Conservation (phyloP, 768 basidiomycete genomes). For the Auricularia sp. region DNA sequence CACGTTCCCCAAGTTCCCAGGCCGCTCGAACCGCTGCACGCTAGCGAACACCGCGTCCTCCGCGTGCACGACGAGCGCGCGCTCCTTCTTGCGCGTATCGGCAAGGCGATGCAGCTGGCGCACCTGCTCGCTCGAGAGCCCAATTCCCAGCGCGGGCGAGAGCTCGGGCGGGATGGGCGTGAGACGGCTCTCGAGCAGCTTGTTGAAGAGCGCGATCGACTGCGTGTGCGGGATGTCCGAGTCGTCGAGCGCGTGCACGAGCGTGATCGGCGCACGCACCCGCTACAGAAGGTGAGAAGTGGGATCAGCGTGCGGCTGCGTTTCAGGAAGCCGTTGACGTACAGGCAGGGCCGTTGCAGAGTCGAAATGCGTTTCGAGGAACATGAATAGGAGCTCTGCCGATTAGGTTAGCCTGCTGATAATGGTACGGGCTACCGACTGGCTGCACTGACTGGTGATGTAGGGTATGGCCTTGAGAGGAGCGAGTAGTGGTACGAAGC, state of each 20-base stretch:
- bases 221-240: conserved; percentile 63
- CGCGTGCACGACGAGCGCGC: neutral
- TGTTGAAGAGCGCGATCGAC: conserved; percentile 56
- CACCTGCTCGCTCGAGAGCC: neutral
- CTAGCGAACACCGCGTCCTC: neutral
- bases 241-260: conserved; percentile 70
- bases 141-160: conserved; percentile 13
- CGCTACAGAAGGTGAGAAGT: conserved; percentile 29
- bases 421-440: too few species aligned
- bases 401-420: neutral
- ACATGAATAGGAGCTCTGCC: conserved; percentile 44
- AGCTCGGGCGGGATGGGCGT: conserved; percentile 37
- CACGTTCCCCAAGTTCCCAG: neutral
- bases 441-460: conserved; percentile 44
- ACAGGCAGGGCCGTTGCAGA: conserved; percentile 55
- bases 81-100: neutral
- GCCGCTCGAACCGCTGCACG: neutral
- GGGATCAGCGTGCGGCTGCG: neutral
- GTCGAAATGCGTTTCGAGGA: conserved; percentile 50
- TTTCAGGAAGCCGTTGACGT: conserved; percentile 13
- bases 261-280: conserved; percentile 56
- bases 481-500: conserved; percentile 58
- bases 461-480: conserved; percentile 58
- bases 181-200: conserved; percentile 53
- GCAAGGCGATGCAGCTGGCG: neutral